Base-by-base conservation (phyloP, 495 filamentous ascomycete genomes). In the Aspergillus ellipticus region DNA sequence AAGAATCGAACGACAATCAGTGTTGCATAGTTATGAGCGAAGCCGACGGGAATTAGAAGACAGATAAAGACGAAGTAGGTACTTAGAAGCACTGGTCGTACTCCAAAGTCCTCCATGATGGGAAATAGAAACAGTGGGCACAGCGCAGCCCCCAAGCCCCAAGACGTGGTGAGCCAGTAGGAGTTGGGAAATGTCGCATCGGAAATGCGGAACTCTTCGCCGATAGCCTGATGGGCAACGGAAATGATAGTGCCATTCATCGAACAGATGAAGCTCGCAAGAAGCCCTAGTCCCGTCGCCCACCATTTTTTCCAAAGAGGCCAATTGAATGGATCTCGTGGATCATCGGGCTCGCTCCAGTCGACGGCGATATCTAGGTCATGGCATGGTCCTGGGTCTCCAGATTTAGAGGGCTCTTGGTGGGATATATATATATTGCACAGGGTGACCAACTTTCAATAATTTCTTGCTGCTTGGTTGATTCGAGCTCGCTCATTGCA, bases 241-340 rank as follows among this genome's bases (percentile, higher is more conserved):
- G 74, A 68, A 58, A 79, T 66, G 41, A 70, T 71, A 1, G 76
- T 79, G 13, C 69, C 73, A 43, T 76, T 77, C 61, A 75, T 69
- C 55, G 67, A 62, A n/a, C 64, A 62, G 31, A 68, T 66, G 43
- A 73, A 71, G 3, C 61, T 70, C 22, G 63, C 53, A 33, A 70
- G 63, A 8, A 62, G 55, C 9, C 63, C 60, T 3, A 69, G 42
- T 1, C 39, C 28, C 0, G 66, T 73, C 1, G 66, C 49, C 3
- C 55, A 57, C 68, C 70, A 73, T 63, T 73, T 73, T 56, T 75
- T 76, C 41, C 70, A 61, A 17, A 69, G 51, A 15, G 84, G 70
- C 84, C 84, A 87, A 65, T 86, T 86, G 67, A 76, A 76, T 8
- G 84, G 84, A 57, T 86, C 83, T 24, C 68, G 70, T 0, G 74